Conservation (phyloP, 345 rosid species). For the Crucihimalaya himalaica region DNA sequence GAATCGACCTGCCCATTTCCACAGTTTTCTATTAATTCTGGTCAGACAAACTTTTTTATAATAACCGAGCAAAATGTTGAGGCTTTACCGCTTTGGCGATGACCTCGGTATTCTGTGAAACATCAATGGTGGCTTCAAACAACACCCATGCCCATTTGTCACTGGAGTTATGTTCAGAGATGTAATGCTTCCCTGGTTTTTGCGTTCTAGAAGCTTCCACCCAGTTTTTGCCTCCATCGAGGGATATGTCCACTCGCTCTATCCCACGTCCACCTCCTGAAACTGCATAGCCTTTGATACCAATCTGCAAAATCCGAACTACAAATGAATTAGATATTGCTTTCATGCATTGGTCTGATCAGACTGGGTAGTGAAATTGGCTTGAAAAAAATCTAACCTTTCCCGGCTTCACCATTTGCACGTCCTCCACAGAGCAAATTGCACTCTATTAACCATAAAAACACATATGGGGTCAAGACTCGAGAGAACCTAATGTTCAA, state of each 20-base stretch:
- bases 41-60: background rate
- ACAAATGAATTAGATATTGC: background rate
- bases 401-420: slow-evolving; percentile 71
- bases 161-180: slow-evolving; percentile 58
- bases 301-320: slow-evolving; percentile 50
- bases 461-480: background rate
- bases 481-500: background rate
- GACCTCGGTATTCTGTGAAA: slow-evolving; percentile 56
- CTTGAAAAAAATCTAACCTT: slow-evolving; percentile 53
- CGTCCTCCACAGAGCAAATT: slow-evolving; percentile 93
- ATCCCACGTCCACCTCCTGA: slow-evolving; percentile 99
- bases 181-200: slow-evolving; percentile 57
- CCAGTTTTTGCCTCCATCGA: slow-evolving; percentile 94
- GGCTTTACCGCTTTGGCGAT: slow-evolving; percentile 83
- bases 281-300: slow-evolving; percentile 77
- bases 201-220: slow-evolving; percentile 81
- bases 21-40: background rate
- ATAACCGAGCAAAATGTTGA: background rate
- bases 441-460: slow-evolving; percentile 62
- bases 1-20: slow-evolving; percentile 66
- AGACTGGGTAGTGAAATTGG: slow-evolving; percentile 7
- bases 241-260: slow-evolving; percentile 87
- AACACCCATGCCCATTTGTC: slow-evolving; percentile 99
- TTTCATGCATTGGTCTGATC: slow-evolving; percentile 10
- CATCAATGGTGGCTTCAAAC: slow-evolving; percentile 70